Conservation (phyloP, 306 rosid genomes). For the Lablab purpureus region DNA sequence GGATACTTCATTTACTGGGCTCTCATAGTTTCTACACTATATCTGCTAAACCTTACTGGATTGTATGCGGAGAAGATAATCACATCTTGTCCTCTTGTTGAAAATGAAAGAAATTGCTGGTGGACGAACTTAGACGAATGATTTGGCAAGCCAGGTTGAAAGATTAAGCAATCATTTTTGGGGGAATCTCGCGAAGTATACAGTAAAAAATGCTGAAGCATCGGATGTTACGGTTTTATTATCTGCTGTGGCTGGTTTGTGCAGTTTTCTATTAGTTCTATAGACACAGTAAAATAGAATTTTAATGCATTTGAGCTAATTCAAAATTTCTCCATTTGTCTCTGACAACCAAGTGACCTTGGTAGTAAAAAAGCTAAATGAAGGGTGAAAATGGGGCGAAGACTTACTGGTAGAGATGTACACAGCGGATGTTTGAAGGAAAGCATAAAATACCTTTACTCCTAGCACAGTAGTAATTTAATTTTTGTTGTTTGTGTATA, state of each 20-base stretch:
- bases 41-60: not conserved
- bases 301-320: constrained; percentile 31
- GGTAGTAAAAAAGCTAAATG: not conserved
- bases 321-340: constrained; percentile 24
- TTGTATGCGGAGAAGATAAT: constrained; percentile 38
- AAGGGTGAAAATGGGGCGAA: not conserved
- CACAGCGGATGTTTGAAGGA: not conserved
- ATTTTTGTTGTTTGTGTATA: not conserved
- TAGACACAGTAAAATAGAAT: constrained; percentile 15
- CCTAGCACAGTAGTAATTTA: not conserved
- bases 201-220: constrained; percentile 21
- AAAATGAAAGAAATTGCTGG: constrained; percentile 28
- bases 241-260: constrained; percentile 21
- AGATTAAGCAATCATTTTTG: constrained; percentile 30
- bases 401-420: not conserved
- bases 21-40: constrained; percentile 46
- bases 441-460: not conserved
- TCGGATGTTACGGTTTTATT: not conserved
- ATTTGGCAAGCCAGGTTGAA: constrained; percentile 33
- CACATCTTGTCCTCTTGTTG: constrained; percentile 24
- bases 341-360: not conserved
- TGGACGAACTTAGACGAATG: constrained; percentile 26
- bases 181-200: not conserved
- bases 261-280: constrained; percentile 1
- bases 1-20: constrained; percentile 42